Percentiles rank a stretch among this genome's conserved stretches.
phyloP scores from a whole-genome alignment of 108 stramenopile genomes.

The Conticribra weissflogii region DNA sequence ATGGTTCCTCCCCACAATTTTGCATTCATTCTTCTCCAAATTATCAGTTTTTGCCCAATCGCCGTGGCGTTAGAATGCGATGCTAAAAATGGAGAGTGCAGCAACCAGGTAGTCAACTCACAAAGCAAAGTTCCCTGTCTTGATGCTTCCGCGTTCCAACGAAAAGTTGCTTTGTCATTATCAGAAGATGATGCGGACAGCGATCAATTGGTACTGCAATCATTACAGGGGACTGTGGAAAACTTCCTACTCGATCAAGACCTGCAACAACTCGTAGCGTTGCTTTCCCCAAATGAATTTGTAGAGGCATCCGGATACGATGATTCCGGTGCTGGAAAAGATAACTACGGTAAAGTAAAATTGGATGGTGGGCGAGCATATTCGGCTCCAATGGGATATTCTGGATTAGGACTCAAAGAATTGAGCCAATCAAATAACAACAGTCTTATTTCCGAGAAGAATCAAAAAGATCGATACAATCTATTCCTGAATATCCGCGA shows the following conservation, averaged over 20 bases:
- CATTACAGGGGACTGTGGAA: constrained; percentile 31
- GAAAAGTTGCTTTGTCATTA: constrained; percentile 17
- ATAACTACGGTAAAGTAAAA: neutral
- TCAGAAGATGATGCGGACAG: neutral
- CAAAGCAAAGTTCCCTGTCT: neutral
- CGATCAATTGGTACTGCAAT: constrained; percentile 13
- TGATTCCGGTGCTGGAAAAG: neutral
- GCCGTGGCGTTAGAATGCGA: too few relatives aligned
- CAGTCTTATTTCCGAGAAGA: neutral
- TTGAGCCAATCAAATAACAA: constrained; percentile 16
- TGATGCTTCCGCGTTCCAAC: constrained; percentile 12
- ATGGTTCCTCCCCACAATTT: too few relatives aligned
- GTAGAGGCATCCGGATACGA: constrained; percentile 36
- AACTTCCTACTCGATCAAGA: constrained; percentile 10
- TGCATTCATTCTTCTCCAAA: too few relatives aligned
- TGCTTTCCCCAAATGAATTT: constrained; percentile 14
- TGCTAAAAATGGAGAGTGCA: too few relatives aligned
- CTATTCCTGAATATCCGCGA: constrained; percentile 43
- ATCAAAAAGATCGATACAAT: constrained; percentile 13
- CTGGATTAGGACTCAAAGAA: constrained; percentile 35
- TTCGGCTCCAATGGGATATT: constrained; percentile 24
- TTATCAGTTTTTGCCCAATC: too few relatives aligned
- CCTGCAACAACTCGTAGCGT: neutral
- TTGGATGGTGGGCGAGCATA: constrained; percentile 16
- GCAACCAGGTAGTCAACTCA: too few relatives aligned